Percentiles rank a stretch among this genome's conserved stretches.
Evolutionary conservation across 1,139 yeast genomes (phyloP).

Genomic region (Taphrina communis): DNA sequence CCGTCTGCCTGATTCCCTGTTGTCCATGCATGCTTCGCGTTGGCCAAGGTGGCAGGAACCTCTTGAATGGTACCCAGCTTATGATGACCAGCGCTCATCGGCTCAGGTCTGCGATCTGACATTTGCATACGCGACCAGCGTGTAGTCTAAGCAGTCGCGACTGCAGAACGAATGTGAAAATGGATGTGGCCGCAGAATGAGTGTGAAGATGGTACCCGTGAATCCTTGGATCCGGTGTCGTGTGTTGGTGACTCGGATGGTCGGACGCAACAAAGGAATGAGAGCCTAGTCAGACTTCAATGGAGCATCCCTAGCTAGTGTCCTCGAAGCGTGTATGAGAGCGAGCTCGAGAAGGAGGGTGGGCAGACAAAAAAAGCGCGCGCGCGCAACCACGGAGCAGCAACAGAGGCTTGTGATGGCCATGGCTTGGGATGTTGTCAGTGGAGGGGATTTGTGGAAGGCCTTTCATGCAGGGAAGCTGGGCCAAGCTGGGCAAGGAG

Average conservation of each 20-base stretch:
- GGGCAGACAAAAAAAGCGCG: no score
- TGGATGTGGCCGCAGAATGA: background rate
- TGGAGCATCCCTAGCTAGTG: no score
- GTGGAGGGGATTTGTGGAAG: background rate
- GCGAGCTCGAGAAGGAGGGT: background rate
- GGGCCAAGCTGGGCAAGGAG: background rate
- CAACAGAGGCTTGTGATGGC: conserved; percentile 19
- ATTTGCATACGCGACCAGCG: background rate
- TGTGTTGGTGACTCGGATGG: no score
- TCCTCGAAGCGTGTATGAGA: background rate
- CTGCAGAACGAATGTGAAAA: background rate
- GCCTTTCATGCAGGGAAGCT: background rate
- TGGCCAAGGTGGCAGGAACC: background rate
- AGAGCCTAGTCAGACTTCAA: no score
- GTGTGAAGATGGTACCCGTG: no score
- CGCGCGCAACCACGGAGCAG: background rate
- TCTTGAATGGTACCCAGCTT: conserved; percentile 1
- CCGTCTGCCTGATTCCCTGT: background rate
- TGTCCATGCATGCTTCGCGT: background rate
- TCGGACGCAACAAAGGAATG: no score
- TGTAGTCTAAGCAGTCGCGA: background rate
- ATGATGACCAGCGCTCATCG: background rate
- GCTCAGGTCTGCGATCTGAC: conserved; percentile 9
- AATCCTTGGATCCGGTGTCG: no score
- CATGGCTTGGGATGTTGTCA: background rate